Conservation (phyloP, 2,329 filamentous ascomycete species). For the Pochonia chlamydosporia region DNA sequence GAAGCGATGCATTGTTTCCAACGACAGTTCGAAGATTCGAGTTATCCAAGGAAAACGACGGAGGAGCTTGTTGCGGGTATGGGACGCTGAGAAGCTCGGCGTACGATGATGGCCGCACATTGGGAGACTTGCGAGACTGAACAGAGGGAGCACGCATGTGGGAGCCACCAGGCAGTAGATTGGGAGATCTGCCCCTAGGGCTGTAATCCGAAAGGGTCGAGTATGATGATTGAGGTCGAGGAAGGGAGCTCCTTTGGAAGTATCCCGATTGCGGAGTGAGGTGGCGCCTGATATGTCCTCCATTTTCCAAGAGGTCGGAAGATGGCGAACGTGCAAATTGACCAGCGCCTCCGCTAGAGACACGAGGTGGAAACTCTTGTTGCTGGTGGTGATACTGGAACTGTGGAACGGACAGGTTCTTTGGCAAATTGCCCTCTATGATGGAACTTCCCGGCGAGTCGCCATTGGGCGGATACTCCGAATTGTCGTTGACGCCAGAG, state of each 20-base stretch:
- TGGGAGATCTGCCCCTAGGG: constrained; percentile 56
- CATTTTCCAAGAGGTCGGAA: constrained; percentile 46
- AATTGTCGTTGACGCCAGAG: constrained; percentile 43
- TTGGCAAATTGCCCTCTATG: constrained; percentile 36
- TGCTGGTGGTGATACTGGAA: constrained; percentile 60
- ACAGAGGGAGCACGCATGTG: constrained; percentile 42
- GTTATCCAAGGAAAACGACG: constrained; percentile 71
- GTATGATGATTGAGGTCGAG: constrained; percentile 70
- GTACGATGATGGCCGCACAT: constrained; percentile 47
- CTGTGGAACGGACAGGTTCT: constrained; percentile 43
- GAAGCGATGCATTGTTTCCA: constrained; percentile 82
- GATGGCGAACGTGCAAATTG: constrained; percentile 34
- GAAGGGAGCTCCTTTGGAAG: constrained; percentile 51
- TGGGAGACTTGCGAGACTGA: constrained; percentile 50
- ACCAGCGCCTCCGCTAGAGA: constrained; percentile 32
- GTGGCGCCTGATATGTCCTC: constrained; percentile 51
- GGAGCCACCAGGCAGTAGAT: constrained; percentile 33
- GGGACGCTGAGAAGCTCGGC: constrained; percentile 60
- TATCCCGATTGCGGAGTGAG: constrained; percentile 53
- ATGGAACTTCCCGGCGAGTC: constrained; percentile 46
- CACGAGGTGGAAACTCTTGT: constrained; percentile 34
- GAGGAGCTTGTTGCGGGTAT: constrained; percentile 70
- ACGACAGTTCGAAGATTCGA: constrained; percentile 71
- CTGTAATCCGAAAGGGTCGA: constrained; percentile 67
- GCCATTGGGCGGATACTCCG: constrained; percentile 37